A percentile compares a stretch with the other conserved stretches of the same genome.
phyloP scores from a whole-genome alignment of 2,329 filamentous ascomycete genomes.

The Pseudocercospora crystallina region DNA sequence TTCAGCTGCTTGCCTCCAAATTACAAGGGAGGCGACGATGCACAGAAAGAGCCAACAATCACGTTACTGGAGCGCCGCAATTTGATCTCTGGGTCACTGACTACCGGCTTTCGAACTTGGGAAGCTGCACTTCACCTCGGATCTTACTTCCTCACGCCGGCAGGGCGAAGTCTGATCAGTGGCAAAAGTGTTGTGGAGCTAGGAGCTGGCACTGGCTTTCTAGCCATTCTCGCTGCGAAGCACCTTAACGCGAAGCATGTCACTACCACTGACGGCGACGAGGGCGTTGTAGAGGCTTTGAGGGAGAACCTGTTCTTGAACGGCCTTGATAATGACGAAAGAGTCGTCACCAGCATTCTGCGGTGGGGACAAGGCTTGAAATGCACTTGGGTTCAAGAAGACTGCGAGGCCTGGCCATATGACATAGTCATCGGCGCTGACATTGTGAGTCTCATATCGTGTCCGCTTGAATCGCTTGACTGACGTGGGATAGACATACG shows the following conservation, averaged over 20 bases:
- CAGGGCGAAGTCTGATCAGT: slow-evolving; percentile 49
- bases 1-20: slow-evolving; percentile 52
- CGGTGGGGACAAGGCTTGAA: slow-evolving; percentile 64
- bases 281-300: slow-evolving; percentile 67
- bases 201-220: slow-evolving; percentile 73
- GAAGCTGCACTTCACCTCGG: slow-evolving; percentile 75
- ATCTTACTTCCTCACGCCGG: slow-evolving; percentile 59
- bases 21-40: slow-evolving; percentile 10
- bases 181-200: slow-evolving; percentile 67
- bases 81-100: slow-evolving; percentile 68
- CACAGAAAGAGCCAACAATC: slow-evolving; percentile 40
- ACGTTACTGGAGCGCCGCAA: slow-evolving; percentile 68
- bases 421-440: slow-evolving; percentile 75
- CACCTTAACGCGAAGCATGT: slow-evolving; percentile 60
- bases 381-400: slow-evolving; percentile 58
- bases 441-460: slow-evolving; percentile 49
- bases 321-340: slow-evolving; percentile 52
- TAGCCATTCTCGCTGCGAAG: slow-evolving; percentile 72
- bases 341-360: slow-evolving; percentile 55
- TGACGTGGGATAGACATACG: slow-evolving; percentile 62
- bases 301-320: slow-evolving; percentile 70
- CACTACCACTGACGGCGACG: slow-evolving; percentile 72
- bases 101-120: slow-evolving; percentile 78
- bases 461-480: slow-evolving; percentile 5
- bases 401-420: slow-evolving; percentile 43